These are phyloP conservation scores for Termitomyces bulborhizus DNA, from an alignment of 768 basidiomycete species.

Conservation along the genomic window DNA sequence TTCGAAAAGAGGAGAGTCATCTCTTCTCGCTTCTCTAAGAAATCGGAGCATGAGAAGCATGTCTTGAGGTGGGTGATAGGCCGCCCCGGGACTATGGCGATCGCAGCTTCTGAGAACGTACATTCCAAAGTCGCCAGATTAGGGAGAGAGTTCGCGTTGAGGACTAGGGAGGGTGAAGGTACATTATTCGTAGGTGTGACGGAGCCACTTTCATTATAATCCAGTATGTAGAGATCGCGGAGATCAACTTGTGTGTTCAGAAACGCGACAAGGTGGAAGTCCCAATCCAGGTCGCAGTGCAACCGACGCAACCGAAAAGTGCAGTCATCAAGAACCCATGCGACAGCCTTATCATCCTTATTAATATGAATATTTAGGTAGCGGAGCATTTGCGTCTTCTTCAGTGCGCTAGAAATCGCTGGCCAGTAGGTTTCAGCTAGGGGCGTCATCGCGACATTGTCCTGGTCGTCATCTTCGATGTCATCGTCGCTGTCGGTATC, in stretches of 20 bases:
- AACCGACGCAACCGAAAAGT: conserved; percentile 53
- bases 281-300: conserved; percentile 66
- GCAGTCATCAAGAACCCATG: conserved; percentile 36
- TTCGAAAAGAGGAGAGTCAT: conserved; percentile 40
- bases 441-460: conserved; percentile 15
- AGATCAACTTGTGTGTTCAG: conserved; percentile 41
- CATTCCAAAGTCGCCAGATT: conserved; percentile 53
- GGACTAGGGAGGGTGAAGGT: conserved; percentile 18
- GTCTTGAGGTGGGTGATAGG: conserved; percentile 62
- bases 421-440: conserved; percentile 42
- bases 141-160: conserved; percentile 34
- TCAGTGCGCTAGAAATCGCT: conserved; percentile 42
- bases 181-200: conserved; percentile 14
- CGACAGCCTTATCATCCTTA: conserved; percentile 27
- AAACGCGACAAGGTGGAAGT: conserved; percentile 45
- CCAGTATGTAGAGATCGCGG: conserved; percentile 42
- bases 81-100: conserved; percentile 47
- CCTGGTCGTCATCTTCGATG: conserved; percentile 18
- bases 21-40: conserved; percentile 46
- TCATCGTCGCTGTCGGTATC: conserved; percentile 23
- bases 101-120: conserved; percentile 61
- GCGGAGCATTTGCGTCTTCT: conserved; percentile 37
- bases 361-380: conserved; percentile 46
- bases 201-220: conserved; percentile 29
- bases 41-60: conserved; percentile 53